Base-by-base conservation (phyloP, 768 basidiomycete species). In the Suillus spraguei region DNA sequence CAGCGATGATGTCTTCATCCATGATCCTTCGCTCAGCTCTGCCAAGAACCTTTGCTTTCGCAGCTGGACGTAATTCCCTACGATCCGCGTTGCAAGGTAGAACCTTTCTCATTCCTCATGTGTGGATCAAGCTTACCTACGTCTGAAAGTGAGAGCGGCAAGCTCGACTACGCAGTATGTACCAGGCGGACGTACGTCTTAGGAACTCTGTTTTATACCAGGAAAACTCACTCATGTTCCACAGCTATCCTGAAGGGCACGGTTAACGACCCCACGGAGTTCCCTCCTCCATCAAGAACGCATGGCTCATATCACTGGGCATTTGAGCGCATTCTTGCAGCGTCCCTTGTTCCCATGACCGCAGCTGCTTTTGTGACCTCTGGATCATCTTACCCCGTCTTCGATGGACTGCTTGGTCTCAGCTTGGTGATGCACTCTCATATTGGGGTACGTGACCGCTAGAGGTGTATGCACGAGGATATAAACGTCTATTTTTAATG, bases 291-390 rank as follows among this genome's bases (percentile, higher is more conserved):
- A 5, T 90, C 86, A 64, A 89, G 85, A 72, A 76, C 85, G 1
- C 92, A 96, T 70, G 97, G 97, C 58, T 95, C 95, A 2, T 89
- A 97, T 78, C 97, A 88, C 75, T 88, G 87, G 87, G 89, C 95
- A 1, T 99, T 98, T 73, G 97, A 99, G 78, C 91, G 96, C 60
- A 82, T 95, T 35, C 84, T 99, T 58, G 90, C 92, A 0, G 97
- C 95, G 0, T 80, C 87, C 16, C 86, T 99, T 68, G 86, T 99
- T 17, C 97, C 97, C 44, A 79, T 96, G 69, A 95, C 94, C 20
- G 91, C 84, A 17, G 91, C 92, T 36, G 91, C 96, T 0, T 93
- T 94, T 68, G 92, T 87, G 33, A 90, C 91, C 7, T 88, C 88
- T 47, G 87, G 86, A 20, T 86, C 83, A 60, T 83, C 82, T 65